Base-by-base conservation (phyloP, 2,329 filamentous ascomycete genomes). In the Fragosphaeria purpurea region DNA sequence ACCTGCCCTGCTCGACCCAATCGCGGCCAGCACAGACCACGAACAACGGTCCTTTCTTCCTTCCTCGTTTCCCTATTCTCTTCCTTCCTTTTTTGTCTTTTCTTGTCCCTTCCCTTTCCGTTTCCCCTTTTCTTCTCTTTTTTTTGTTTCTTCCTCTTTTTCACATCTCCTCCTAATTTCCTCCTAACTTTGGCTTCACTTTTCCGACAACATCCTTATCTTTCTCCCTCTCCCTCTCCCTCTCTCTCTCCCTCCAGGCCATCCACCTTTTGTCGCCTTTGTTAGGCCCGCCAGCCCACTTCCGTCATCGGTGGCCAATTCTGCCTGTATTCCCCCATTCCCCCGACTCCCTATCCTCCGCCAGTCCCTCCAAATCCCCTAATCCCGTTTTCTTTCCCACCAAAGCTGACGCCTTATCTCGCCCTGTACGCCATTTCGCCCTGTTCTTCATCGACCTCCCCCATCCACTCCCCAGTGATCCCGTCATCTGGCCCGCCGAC, bases 271-370 rank as follows among this genome's bases (percentile, higher is more conserved):
- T 37, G 35, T 7, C 7, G 35, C 41, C n/a, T 31, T 42, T 13
- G 8, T 6, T 8, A 5, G n/a, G 37, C n/a, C 35, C 34, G 22
- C 10, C 44, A 49, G 35, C 43, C 33, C 39, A 43, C 44, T 46
- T 50, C 48, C 48, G 44, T 46, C 48, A 46, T 47, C 48, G 44
- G 48, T 46, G 39, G 34, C 48, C 43, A 46, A 33, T 35, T 43
- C 41, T 33, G 42, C 42, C 42, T 31, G 12, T 32, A 41, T 37
- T 42, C 11, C 39, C 22, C 38, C 10, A 22, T 13, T 43, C 46
- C 4, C 31, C 33, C 39, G 30, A 7, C 6, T 22, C 22, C 22
- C 22, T 22, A 22, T 22, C 22, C 22, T 22, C 3, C 22, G 22
- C 22, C 22, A 22, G 22, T 22, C 22, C 22, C 22, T 22, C 22